A percentile compares a stretch with the other conserved stretches of the same genome.
phyloP scores from a whole-genome alignment of 768 basidiomycete species.

The Lepiota brunneoincarnata region DNA sequence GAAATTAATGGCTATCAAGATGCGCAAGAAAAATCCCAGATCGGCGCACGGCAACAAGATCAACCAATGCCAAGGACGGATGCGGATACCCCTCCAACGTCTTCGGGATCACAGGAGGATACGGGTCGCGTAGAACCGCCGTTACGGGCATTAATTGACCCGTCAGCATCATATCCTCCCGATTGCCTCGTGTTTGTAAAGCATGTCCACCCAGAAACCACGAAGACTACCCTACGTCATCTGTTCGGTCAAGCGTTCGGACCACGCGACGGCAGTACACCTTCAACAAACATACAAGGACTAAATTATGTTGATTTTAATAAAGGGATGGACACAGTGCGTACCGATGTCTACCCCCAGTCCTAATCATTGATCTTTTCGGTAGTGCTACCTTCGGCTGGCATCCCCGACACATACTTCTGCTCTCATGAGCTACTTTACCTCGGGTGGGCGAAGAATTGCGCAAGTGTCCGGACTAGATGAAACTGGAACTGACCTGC shows the following conservation, averaged over 20 bases:
- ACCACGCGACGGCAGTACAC: neutral
- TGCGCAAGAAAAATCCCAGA: slow-evolving; percentile 9
- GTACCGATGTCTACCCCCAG: slow-evolving; percentile 20
- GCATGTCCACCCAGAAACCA: slow-evolving; percentile 70
- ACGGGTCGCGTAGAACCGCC: neutral
- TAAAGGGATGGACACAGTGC: slow-evolving; percentile 73
- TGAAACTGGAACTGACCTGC: slow-evolving; percentile 33
- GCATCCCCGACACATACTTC: slow-evolving; percentile 46
- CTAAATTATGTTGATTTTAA: slow-evolving; percentile 80
- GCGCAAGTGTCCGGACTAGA: slow-evolving; percentile 56
- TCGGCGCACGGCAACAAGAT: neutral
- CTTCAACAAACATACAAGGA: slow-evolving; percentile 24
- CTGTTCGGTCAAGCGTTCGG: slow-evolving; percentile 49
- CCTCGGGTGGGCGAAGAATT: slow-evolving; percentile 18
- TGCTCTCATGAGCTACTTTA: slow-evolving; percentile 45
- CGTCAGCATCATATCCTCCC: slow-evolving; percentile 49
- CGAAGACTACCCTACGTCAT: slow-evolving; percentile 73
- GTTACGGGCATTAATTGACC: slow-evolving; percentile 12
- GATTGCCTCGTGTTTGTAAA: slow-evolving; percentile 70
- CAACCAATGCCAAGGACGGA: neutral
- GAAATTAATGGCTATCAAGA: slow-evolving; percentile 37
- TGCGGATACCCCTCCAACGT: neutral
- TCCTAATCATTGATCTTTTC: neutral
- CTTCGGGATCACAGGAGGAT: neutral
- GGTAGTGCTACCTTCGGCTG: slow-evolving; percentile 73